phyloP scores from a whole-genome alignment of 2,329 filamentous ascomycete genomes.

The Myriosclerotinia curreyana region DNA sequence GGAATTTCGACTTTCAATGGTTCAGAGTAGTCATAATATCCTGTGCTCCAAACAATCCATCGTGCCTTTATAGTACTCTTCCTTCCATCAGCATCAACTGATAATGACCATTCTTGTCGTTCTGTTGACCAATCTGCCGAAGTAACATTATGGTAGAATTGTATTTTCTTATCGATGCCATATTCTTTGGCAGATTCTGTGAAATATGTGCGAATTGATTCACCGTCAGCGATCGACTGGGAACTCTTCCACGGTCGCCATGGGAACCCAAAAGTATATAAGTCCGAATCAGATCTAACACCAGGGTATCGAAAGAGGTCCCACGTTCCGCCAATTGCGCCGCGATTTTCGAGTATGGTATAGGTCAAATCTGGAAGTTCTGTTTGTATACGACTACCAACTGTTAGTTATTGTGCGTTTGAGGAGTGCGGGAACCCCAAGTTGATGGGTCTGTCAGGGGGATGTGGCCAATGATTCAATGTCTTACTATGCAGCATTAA shows the following conservation, averaged over 20 bases:
- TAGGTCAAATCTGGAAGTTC: conserved; percentile 55
- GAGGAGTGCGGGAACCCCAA: not conserved
- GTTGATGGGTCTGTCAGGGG: not conserved
- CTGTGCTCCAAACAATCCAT: conserved; percentile 58
- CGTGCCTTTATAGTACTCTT: conserved; percentile 40
- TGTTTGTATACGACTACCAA: conserved; percentile 52
- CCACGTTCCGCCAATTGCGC: conserved; percentile 72
- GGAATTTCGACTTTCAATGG: conserved; percentile 55
- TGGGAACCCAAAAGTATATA: conserved; percentile 62
- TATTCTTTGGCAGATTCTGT: conserved; percentile 48
- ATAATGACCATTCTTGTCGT: conserved; percentile 53
- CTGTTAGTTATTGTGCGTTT: not conserved
- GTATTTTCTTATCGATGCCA: conserved; percentile 55
- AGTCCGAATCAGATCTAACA: conserved; percentile 61
- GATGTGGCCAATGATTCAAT: not conserved
- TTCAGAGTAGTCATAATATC: conserved; percentile 62
- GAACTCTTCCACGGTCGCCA: conserved; percentile 66
- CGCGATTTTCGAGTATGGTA: conserved; percentile 65
- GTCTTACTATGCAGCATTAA: conserved; percentile 63
- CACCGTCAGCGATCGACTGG: conserved; percentile 50
- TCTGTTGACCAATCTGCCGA: conserved; percentile 54
- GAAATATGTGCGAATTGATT: conserved; percentile 55
- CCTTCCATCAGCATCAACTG: conserved; percentile 41
- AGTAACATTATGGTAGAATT: conserved; percentile 49
- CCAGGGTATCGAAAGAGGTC: conserved; percentile 74